phyloP scores from a whole-genome alignment of 495 filamentous ascomycete species.

The Opeltia flavorubescens region DNA sequence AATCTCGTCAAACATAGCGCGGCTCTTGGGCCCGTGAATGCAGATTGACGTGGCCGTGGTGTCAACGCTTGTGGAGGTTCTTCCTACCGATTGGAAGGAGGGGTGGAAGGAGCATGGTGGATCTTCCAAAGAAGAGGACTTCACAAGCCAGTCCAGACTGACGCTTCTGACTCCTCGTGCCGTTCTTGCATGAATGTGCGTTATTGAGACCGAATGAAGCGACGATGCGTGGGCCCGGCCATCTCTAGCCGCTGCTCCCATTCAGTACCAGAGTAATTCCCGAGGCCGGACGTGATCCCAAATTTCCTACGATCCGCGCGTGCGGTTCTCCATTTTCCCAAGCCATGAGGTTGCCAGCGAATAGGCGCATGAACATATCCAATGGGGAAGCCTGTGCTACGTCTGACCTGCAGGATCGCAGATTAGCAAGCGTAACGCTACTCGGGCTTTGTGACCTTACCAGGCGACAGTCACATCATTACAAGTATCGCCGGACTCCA shows the following conservation, averaged over 20 bases:
- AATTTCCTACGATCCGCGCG: neutral
- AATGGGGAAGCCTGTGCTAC: neutral
- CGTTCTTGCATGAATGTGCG: neutral
- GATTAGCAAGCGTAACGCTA: neutral
- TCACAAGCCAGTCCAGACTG: neutral
- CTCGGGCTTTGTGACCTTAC: neutral
- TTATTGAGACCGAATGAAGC: neutral
- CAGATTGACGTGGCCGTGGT: slow-evolving; percentile 17
- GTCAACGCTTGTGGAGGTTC: neutral
- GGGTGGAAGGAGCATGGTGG: neutral
- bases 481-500: no score
- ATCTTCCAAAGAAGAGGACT: neutral
- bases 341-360: slow-evolving; percentile 1
- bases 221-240: no score
- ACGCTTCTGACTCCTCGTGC: neutral
- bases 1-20: neutral
- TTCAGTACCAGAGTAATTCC: no score
- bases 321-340: neutral
- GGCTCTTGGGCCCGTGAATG: slow-evolving; percentile 8
- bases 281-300: no score
- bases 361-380: neutral
- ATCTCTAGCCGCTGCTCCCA: no score
- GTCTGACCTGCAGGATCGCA: neutral
- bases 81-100: slow-evolving; percentile 2
- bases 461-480: neutral